A percentile compares a stretch with the other conserved stretches of the same genome.
These are phyloP conservation scores for Biscogniauxia sp. DNA, from an alignment of 2,329 filamentous ascomycete species.

Conservation along the genomic window DNA sequence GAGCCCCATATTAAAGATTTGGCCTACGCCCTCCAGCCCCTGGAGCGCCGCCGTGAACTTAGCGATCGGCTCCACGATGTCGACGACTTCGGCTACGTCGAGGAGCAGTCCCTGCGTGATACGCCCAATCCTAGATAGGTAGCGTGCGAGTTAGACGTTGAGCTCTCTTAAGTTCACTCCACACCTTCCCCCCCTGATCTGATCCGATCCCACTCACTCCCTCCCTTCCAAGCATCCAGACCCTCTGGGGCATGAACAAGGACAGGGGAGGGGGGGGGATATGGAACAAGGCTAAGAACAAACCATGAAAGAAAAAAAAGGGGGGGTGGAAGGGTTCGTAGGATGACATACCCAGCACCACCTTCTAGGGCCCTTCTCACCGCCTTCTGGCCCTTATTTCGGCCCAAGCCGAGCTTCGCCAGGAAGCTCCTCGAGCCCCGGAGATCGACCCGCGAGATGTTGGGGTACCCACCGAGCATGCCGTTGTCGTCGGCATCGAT, in stretches of 20 bases:
- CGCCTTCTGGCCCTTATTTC: slow-evolving; percentile 30
- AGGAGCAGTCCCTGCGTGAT: slow-evolving; percentile 77
- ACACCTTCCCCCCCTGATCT: neutral
- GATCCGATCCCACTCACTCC: neutral
- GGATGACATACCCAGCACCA: slow-evolving; percentile 39
- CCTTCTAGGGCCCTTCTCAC: slow-evolving; percentile 37
- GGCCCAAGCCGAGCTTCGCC: slow-evolving; percentile 59
- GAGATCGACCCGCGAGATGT: slow-evolving; percentile 68
- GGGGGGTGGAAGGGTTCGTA: neutral
- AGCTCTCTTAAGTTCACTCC: too few species aligned
- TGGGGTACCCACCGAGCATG: slow-evolving; percentile 72
- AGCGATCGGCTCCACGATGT: slow-evolving; percentile 80
- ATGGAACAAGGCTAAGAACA: neutral
- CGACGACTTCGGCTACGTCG: slow-evolving; percentile 66
- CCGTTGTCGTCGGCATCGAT: slow-evolving; percentile 55
- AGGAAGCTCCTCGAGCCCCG: slow-evolving; percentile 69
- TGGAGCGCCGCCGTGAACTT: slow-evolving; percentile 71
- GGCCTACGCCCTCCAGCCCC: slow-evolving; percentile 55
- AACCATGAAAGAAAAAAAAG: neutral
- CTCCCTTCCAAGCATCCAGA: neutral
- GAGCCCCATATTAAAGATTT: slow-evolving; percentile 69
- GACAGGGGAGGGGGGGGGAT: too few species aligned
- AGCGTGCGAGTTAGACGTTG: slow-evolving; percentile 6
- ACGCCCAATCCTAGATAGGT: slow-evolving; percentile 72
- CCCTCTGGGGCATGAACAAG: too few species aligned